Base-by-base conservation (phyloP, 306 rosid species). In the Hippophae tibetana region DNA sequence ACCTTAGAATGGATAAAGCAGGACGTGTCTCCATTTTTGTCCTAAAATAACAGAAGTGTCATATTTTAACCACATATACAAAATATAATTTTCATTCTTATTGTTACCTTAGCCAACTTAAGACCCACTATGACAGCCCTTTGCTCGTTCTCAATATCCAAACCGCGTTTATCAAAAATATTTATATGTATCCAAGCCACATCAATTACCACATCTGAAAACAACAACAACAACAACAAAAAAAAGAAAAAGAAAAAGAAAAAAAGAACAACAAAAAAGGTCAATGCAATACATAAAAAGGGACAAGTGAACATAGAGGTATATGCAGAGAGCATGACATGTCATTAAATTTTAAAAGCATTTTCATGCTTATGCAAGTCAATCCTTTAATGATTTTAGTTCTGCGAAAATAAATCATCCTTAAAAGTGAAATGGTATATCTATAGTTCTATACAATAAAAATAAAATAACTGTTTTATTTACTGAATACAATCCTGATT, bases 1-100 rank as follows among this genome's bases (percentile, higher is more conserved):
- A 76, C 72, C 87, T 79, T 60, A 67, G 77, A 69, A 87, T 48
- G 18, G 94, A 72, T 52, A 79, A 66, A 60, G 84, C 79, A 74
- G 84, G 79, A 46, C 82, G 89, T 47, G 89, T 96, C 80, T 85
- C 93, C 96, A 92, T 79, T 61, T 63, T 74, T 69, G 70, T 68
- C 81, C 94, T 79, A 57, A 54, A 44, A 78, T 42, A 45, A 76
- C 60, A 74, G 56, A 75, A 48, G 50, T 45, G 63, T 75, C 71
- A 73, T 65, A 65, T 68, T 63, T 59, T 61, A 58, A 61, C 38
- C 71, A 74, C 54, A 26, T 61, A 55, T 14, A 60, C 23, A 58
- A 54, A 55, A 64, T 65, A 53, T n/a, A 59, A 57, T 57, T 49
- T 72, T 31, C 38, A 71, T 13, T 43, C 42, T 27, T 42, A 60